A percentile compares a stretch with the other conserved stretches of the same genome.
Conservation (phyloP, 1,139 yeast species). For the Kodamaea suecica region DNA sequence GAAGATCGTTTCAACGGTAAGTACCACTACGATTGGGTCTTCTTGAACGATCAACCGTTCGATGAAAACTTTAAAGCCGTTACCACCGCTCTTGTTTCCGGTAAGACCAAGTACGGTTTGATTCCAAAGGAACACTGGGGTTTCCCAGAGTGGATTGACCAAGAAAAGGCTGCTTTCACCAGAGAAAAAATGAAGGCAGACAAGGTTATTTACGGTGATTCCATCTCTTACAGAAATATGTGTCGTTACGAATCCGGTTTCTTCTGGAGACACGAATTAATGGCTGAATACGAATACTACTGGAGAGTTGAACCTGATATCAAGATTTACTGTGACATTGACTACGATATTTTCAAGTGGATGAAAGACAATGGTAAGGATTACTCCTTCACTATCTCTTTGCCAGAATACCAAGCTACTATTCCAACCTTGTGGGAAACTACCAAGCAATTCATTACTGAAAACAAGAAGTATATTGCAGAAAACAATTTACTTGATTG, state of each 20-base stretch:
- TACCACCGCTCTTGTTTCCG: slow-evolving; percentile 35
- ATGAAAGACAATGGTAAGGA: slow-evolving; percentile 72
- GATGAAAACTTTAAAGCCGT: slow-evolving; percentile 38
- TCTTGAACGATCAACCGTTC: slow-evolving; percentile 43
- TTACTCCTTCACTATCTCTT: slow-evolving; percentile 77
- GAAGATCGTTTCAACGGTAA: slow-evolving; percentile 46
- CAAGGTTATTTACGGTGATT: slow-evolving; percentile 58
- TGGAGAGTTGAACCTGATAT: slow-evolving; percentile 96
- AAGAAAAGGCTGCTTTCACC: slow-evolving; percentile 50
- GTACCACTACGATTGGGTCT: slow-evolving; percentile 47
- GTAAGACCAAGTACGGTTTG: slow-evolving; percentile 41
- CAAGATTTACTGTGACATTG: slow-evolving; percentile 71
- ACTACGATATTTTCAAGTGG: slow-evolving; percentile 77
- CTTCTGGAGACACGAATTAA: slow-evolving; percentile 72
- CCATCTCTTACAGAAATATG: slow-evolving; percentile 74
- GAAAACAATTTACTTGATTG: slow-evolving; percentile 69
- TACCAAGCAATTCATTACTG: slow-evolving; percentile 62
- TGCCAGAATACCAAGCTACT: slow-evolving; percentile 80
- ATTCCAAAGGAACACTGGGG: slow-evolving; percentile 49
- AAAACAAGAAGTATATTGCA: slow-evolving; percentile 62
- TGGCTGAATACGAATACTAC: slow-evolving; percentile 75
- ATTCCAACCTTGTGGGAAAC: slow-evolving; percentile 81
- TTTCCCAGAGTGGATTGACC: slow-evolving; percentile 58
- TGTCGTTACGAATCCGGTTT: slow-evolving; percentile 91
- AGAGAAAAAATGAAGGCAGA: slow-evolving; percentile 52